Evolutionary conservation across 805 yeast genomes (phyloP), one percentile per base, ranked within the genome.

Genomic region (Cyberlindnera sargentensis): DNA sequence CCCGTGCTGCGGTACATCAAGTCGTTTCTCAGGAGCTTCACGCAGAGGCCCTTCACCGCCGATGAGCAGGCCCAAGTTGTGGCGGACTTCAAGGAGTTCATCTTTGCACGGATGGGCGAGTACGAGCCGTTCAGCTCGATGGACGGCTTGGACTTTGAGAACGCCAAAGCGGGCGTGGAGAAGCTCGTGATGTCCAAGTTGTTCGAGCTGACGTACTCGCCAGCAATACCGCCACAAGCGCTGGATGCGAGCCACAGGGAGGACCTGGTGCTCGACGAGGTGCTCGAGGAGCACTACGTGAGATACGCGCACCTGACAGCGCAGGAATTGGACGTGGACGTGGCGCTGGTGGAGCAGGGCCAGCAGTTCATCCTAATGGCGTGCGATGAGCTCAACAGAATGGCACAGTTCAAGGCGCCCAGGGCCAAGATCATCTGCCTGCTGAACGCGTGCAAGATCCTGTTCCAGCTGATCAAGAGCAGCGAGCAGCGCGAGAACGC

Each of bases 371-470:
- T 79, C 52, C 71, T 61, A 53, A 71, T 84, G 45, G 93, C 97
- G 0, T 73, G 81, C 1, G 69, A 68, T 9, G 98, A 93, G 62
- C 70, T 93, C 39, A 68, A 71, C 49, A 88, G 88, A 53, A 80
- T 93, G 56, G 84, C 84, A 61, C 72, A 77, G 42, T 95, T 84
- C 61, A 76, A 95, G 53, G 91, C 98, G 0, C 99, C 99, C 11
- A 71, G 99, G 42, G 99, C 95, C 59, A 93, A 93, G 58, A 79
- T 88, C 49, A 87, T 93, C 33, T 93, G 98, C 60, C 72, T 93
- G 3, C 70, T 93, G 48, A 95, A 93, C 64, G 80, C 93, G 42
- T 91, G 97, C 58, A 91, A 91, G 62, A 90, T 93, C 23, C 82
- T 95, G 5, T 90, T 89, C 68, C 95, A 95, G 8, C 71, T 87